These are phyloP conservation scores for Auxenochlorella pyrenoidosa DNA, from an alignment of 139 green algal species.

Conservation along the genomic window DNA sequence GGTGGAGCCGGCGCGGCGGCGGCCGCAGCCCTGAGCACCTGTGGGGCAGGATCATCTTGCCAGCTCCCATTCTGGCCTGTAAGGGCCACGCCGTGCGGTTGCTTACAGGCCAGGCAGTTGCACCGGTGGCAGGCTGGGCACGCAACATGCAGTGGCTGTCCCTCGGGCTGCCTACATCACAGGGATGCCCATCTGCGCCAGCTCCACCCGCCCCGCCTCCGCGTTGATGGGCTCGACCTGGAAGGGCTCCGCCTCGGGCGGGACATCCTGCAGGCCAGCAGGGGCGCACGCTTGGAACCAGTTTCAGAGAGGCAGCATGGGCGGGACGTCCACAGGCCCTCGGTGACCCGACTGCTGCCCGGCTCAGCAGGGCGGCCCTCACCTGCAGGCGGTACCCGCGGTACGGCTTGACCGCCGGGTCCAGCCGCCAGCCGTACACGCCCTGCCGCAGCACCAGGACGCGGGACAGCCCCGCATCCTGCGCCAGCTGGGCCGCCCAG, in stretches of 20 bases:
- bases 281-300: too few species aligned
- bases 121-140: too few species aligned
- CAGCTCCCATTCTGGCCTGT: background rate
- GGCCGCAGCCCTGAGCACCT: background rate
- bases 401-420: constrained; percentile 69
- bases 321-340: too few species aligned
- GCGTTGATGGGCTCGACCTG: constrained; percentile 22
- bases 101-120: too few species aligned
- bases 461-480: constrained; percentile 47
- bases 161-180: background rate
- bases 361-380: too few species aligned
- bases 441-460: constrained; percentile 61
- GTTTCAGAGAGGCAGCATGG: too few species aligned
- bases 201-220: constrained; percentile 32
- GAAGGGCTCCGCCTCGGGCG: constrained; percentile 64
- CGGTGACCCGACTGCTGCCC: too few species aligned
- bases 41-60: background rate
- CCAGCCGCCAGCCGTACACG: constrained; percentile 69
- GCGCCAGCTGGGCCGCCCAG: constrained; percentile 77
- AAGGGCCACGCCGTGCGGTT: background rate
- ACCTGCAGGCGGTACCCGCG: constrained; percentile 50
- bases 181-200: constrained; percentile 24
- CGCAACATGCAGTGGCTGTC: too few species aligned
- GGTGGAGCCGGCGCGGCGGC: background rate
- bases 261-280: constrained; percentile 38